These are phyloP conservation scores for Pseudocercospora pini-densiflorae DNA, from an alignment of 2,329 filamentous ascomycete species.

Conservation along the genomic window DNA sequence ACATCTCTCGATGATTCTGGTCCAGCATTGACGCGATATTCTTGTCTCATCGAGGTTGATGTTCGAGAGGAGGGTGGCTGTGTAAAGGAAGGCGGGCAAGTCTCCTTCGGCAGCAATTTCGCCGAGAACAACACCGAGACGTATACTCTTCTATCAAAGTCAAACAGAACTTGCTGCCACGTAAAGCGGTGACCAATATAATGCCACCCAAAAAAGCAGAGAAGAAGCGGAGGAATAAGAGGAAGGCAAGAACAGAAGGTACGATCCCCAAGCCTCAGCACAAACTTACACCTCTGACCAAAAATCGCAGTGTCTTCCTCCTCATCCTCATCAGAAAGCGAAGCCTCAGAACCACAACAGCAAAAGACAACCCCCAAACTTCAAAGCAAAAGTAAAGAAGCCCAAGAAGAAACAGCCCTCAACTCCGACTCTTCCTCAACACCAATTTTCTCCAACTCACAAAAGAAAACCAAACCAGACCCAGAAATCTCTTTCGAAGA, in stretches of 20 bases:
- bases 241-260: slow-evolving; percentile 35
- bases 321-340: slow-evolving; percentile 25
- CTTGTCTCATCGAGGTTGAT: not conserved
- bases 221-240: slow-evolving; percentile 33
- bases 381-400: not conserved
- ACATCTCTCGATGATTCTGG: not conserved
- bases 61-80: not conserved
- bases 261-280: not conserved
- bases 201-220: slow-evolving; percentile 30
- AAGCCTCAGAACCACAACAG: slow-evolving; percentile 15
- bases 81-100: slow-evolving; percentile 2
- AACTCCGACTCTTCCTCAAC: slow-evolving; percentile 3
- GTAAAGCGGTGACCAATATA: too few relatives aligned
- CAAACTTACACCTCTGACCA: not conserved
- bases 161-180: not conserved
- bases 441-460: slow-evolving; percentile 11
- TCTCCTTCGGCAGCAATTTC: not conserved
- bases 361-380: not conserved
- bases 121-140: not conserved
- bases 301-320: slow-evolving; percentile 20
- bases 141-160: not conserved
- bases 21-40: not conserved
- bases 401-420: slow-evolving; percentile 2
- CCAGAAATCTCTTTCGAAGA: slow-evolving; percentile 56
- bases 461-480: slow-evolving; percentile 16